Percentiles rank a stretch among this genome's conserved stretches.
phyloP scores from a whole-genome alignment of 1,139 yeast genomes.

The Martiniozyma asiatica region DNA sequence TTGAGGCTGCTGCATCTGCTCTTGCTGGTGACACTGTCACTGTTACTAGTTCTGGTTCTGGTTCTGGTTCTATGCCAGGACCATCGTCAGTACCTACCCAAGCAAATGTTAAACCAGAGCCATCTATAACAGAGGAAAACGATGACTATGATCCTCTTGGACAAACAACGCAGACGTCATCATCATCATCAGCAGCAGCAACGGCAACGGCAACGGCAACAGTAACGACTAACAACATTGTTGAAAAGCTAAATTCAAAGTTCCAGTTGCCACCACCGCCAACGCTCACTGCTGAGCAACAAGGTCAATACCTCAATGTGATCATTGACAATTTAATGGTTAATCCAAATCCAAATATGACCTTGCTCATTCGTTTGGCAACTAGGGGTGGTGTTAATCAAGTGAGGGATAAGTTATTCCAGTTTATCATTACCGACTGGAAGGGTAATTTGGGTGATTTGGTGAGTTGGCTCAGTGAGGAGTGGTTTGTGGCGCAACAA shows the following conservation, averaged over 20 bases:
- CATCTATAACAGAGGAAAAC: slow-evolving; percentile 4
- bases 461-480: slow-evolving; percentile 94
- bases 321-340: slow-evolving; percentile 38
- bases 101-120: too few species aligned
- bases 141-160: slow-evolving; percentile 15
- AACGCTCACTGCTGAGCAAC: slow-evolving; percentile 33
- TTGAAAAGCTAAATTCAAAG: slow-evolving; percentile 29
- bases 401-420: slow-evolving; percentile 60
- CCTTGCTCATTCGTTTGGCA: slow-evolving; percentile 61
- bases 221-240: slow-evolving; percentile 7
- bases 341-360: slow-evolving; percentile 19
- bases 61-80: too few species aligned
- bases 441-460: slow-evolving; percentile 62
- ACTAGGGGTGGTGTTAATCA: slow-evolving; percentile 62
- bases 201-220: slow-evolving; percentile 11
- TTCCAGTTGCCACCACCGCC: slow-evolving; percentile 52
- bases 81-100: too few species aligned
- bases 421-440: slow-evolving; percentile 64
- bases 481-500: too few species aligned
- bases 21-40: too few species aligned
- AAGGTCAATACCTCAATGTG: slow-evolving; percentile 38
- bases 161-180: slow-evolving; percentile 8
- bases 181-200: slow-evolving; percentile 12
- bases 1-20: too few species aligned
- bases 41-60: too few species aligned